Base-by-base conservation (phyloP, 768 basidiomycete species). In the Tricholoma matsutake region DNA sequence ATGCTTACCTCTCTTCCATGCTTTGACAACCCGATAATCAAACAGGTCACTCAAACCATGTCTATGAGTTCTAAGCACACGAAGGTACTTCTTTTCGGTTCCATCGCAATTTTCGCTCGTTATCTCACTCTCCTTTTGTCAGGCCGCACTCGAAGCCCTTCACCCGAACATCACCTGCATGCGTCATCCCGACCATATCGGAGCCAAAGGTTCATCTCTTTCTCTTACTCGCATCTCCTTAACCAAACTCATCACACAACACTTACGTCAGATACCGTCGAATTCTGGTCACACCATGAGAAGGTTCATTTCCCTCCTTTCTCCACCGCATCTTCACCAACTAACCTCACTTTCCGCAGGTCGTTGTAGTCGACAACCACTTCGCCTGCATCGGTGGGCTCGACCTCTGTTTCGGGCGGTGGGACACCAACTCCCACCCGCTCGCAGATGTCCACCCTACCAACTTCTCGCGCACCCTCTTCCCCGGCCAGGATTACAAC, bases 371-470 rank as follows among this genome's bases (percentile, higher is more conserved):
- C 6, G 95, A 97, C 71, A 92, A 94, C 68, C 86, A 90, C 67
- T 81, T 78, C 55, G 94, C 92, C 2, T 91, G 89, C 65, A 87
- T 97, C 57, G 97, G 97, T 22, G 97, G 97, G 10, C 85, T 99
- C 28, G 97, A 99, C 72, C 80, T 97, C 16, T 98, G 94, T 77
- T 97, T 95, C 66, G 97, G 97, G 10, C 89, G 97, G 18, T 99
- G 96, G 96, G 97, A 98, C 75, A 93, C 91, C 0, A 86, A 92
- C 69, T 89, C 78, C 41, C 91, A 94, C 71, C 95, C 95, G 1
- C 82, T 98, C 39, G 90, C 95, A 3, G 96, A 99, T 68, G 92
- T 86, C 2, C 95, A 98, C 69, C 94, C 94, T 0, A 93, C 93
- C 2, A 81, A 95, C 66, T 94, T 95, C 69, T 73, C 75, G 18